Conservation (phyloP, 768 basidiomycete species). For the Agrocybe praecox region DNA sequence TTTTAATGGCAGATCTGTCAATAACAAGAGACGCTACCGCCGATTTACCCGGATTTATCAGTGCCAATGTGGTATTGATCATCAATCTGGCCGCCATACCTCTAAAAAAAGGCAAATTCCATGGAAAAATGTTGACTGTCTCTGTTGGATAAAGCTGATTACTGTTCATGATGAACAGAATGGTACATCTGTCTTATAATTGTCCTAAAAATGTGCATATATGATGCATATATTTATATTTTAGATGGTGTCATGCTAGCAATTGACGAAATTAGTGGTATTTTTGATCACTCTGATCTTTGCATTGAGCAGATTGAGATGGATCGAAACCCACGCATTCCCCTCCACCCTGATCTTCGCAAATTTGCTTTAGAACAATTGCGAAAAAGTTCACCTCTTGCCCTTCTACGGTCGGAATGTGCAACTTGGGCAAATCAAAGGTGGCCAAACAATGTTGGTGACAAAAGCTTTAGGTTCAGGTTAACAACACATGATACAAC, state of each 20-base stretch:
- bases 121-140: slow-evolving; percentile 20
- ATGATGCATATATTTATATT: slow-evolving; percentile 6
- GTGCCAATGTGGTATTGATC: slow-evolving; percentile 18
- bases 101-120: slow-evolving; percentile 16
- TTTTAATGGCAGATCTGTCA: neutral
- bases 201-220: neutral
- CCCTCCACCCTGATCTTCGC: slow-evolving; percentile 16
- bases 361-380: slow-evolving; percentile 19
- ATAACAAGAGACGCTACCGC: neutral
- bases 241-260: slow-evolving; percentile 11
- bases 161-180: slow-evolving; percentile 12
- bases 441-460: slow-evolving; percentile 18
- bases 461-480: slow-evolving; percentile 14
- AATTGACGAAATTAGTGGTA: slow-evolving; percentile 20
- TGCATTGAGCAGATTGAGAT: slow-evolving; percentile 14
- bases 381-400: slow-evolving; percentile 19
- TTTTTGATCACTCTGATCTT: slow-evolving; percentile 19
- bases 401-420: slow-evolving; percentile 19
- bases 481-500: slow-evolving; percentile 18
- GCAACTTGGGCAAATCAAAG: slow-evolving; percentile 16
- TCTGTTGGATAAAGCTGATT: slow-evolving; percentile 17
- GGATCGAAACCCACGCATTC: slow-evolving; percentile 16
- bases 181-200: neutral
- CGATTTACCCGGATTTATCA: slow-evolving; percentile 14
- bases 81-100: slow-evolving; percentile 11